Conservation (phyloP, 2,329 filamentous ascomycete genomes). For the Thermothelomyces thermophilus region DNA sequence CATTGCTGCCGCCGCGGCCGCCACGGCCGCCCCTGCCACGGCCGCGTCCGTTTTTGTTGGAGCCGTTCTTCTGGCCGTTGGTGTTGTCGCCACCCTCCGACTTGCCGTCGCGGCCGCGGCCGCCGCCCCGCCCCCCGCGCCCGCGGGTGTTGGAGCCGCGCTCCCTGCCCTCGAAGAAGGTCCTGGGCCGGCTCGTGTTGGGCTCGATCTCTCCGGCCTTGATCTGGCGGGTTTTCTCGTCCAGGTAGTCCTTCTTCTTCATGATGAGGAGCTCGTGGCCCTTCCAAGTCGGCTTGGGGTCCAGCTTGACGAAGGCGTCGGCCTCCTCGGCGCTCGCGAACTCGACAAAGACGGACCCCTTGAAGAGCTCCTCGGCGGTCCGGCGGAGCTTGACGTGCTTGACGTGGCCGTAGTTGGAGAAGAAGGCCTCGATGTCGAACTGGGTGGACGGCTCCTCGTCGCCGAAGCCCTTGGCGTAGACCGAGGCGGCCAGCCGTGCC, state of each 20-base stretch:
- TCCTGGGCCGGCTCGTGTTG: conserved; percentile 36
- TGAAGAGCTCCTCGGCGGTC: conserved; percentile 66
- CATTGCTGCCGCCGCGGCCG: conserved; percentile 24
- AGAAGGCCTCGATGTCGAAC: conserved; percentile 91
- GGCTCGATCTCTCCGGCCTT: conserved; percentile 62
- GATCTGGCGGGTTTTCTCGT: conserved; percentile 69
- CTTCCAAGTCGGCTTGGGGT: conserved; percentile 80
- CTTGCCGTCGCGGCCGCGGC: conserved; percentile 53
- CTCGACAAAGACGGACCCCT: conserved; percentile 94
- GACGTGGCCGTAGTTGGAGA: conserved; percentile 70
- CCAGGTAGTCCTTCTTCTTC: conserved; percentile 81
- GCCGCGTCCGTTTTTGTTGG: conserved; percentile 39
- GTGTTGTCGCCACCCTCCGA: conserved; percentile 51
- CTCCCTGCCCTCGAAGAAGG: conserved; percentile 44
- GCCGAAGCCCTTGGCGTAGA: conserved; percentile 94
- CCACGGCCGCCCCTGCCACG: conserved; percentile 35
- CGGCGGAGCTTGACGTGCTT: conserved; percentile 85
- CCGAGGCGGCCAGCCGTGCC: conserved; percentile 59
- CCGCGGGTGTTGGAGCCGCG: conserved; percentile 32
- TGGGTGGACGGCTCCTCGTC: conserved; percentile 77
- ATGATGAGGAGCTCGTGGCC: conserved; percentile 72
- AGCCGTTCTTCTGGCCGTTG: conserved; percentile 47
- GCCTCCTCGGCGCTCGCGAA: conserved; percentile 74
- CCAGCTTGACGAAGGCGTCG: conserved; percentile 70
- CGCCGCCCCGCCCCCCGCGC: conserved; percentile 30